Evolutionary conservation across 2,329 filamentous ascomycete genomes (phyloP).

Genomic region (Cladosporium colombiae): DNA sequence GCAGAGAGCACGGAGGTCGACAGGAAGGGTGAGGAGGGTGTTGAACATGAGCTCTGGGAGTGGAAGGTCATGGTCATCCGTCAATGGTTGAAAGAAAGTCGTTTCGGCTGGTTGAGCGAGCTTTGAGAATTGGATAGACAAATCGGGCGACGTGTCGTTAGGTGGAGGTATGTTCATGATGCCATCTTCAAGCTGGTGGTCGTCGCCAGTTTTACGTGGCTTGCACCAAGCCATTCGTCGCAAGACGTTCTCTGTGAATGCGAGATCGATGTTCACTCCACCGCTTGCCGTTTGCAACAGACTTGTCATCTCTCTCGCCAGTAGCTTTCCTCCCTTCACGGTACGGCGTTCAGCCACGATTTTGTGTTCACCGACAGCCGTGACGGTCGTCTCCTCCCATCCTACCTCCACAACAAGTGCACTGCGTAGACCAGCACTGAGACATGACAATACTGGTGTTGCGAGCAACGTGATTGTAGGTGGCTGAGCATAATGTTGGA

Average conservation of each 20-base stretch:
- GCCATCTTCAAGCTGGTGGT: conserved; percentile 15
- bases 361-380: conserved; percentile 85
- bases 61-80: conserved; percentile 82
- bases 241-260: conserved; percentile 78
- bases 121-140: conserved; percentile 68
- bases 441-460: conserved; percentile 69
- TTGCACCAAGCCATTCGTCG: conserved; percentile 73
- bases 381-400: conserved; percentile 86
- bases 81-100: conserved; percentile 66
- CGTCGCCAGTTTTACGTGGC: conserved; percentile 5
- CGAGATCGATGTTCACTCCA: conserved; percentile 54
- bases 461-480: conserved; percentile 81
- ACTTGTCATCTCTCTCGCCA: conserved; percentile 70
- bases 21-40: conserved; percentile 70
- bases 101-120: conserved; percentile 75
- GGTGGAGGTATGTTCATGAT: conserved; percentile 38
- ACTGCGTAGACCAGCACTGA: conserved; percentile 82
- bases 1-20: conserved; percentile 80
- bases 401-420: conserved; percentile 86
- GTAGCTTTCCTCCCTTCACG: conserved; percentile 69
- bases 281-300: conserved; percentile 55
- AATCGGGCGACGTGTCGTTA: conserved; percentile 28
- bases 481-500: conserved; percentile 76
- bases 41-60: conserved; percentile 76
- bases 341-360: conserved; percentile 73